Base-by-base conservation (phyloP, 768 basidiomycete genomes). In the Boletus huronensis region DNA sequence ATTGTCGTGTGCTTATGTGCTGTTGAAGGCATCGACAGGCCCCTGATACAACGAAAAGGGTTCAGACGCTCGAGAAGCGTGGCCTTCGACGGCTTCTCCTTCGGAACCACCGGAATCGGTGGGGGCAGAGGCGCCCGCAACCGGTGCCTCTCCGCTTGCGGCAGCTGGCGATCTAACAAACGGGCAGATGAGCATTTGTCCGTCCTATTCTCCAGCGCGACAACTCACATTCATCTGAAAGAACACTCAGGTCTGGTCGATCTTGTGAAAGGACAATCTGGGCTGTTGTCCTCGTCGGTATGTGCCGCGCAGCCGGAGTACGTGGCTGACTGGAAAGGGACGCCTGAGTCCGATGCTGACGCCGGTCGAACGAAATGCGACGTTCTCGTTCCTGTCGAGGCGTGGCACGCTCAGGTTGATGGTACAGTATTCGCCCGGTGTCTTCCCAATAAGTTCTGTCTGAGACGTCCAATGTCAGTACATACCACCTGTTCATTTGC, bases 61-160 rank as follows among this genome's bases (percentile, higher is more conserved):
- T 55, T 60, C 48, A 63, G 39, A 19, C 52, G 38, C 41, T 52
- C 36, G 16, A 61, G 39, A 38, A 58, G 21, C 6, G 49, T 55
- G 2, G 6, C 5, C 40, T 42, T 61, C 21, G 40, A 32, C 14
- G 34, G 23, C 28, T 45, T 40, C 41, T 52, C 44, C 38, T 47
- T 50, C 17, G 29, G 17, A 50, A 29, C 49, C 3, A 55, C 26
- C 16, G 50, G 53, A 16, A 53, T 44, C 21, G 39, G 50, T 25
- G 50, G 58, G 3, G 48, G 28, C 2, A 46, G 5, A 28, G 50
- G 16, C 2, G 40, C 32, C 40, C 31, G 34, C 38, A 31, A n/a
- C 38, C 13, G 29, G 19, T 36, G 39, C 9, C 44, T 54, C 42
- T 50, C 46, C 19, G 10, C 32, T 51, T 29, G 51, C 11, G 50